Percentiles rank a stretch among this genome's conserved stretches.
Evolutionary conservation across 768 basidiomycete genomes (phyloP).

Genomic region (Rhodotorula babjevae): DNA sequence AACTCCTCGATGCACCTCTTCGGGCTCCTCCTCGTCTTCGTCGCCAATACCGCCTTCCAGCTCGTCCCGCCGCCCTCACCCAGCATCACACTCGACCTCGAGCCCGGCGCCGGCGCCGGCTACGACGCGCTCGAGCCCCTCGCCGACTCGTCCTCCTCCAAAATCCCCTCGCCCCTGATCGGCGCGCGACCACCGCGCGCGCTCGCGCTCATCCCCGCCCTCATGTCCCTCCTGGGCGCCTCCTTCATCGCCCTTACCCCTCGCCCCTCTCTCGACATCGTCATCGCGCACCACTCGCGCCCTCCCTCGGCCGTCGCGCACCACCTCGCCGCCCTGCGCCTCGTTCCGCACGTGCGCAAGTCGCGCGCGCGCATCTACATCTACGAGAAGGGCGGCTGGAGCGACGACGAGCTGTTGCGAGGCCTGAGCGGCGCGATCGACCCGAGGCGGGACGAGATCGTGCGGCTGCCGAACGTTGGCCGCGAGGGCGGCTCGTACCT

Average conservation of each 20-base stretch:
- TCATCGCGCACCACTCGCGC: constrained; percentile 36
- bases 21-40: neutral
- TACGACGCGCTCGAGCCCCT: neutral
- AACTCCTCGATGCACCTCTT: neutral
- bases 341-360: neutral
- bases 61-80: no score
- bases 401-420: neutral
- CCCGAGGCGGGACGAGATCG: constrained; percentile 38
- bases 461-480: constrained; percentile 40
- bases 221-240: no score
- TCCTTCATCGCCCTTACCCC: neutral
- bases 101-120: no score
- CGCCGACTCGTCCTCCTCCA: neutral
- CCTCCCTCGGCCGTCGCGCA: neutral
- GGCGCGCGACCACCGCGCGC: neutral
- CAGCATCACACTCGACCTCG: neutral
- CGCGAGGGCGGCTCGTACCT: constrained; percentile 46
- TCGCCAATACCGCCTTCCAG: neutral
- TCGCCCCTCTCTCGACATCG: constrained; percentile 11
- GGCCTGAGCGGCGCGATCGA: neutral
- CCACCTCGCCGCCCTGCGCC: constrained; percentile 13
- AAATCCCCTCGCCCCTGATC: neutral
- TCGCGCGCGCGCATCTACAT: constrained; percentile 29
- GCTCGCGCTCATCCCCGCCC: neutral
- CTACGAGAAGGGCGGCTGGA: constrained; percentile 40